Percentiles rank a stretch among this genome's conserved stretches.
phyloP scores from a whole-genome alignment of 1,284 basidiomycete genomes.

The Hemileia vastatrix region DNA sequence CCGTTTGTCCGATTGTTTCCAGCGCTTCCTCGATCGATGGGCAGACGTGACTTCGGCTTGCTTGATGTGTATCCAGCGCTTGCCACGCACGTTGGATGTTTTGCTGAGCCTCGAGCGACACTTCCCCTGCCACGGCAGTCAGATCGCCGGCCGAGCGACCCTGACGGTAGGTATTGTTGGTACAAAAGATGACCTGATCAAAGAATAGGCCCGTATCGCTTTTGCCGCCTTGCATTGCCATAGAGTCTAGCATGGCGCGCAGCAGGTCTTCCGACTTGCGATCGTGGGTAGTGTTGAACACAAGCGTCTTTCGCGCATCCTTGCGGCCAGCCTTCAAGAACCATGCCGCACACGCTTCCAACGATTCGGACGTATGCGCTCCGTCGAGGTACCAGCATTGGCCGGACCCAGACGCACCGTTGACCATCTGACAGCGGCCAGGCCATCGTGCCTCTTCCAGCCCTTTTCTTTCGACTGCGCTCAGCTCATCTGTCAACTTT shows the following conservation, averaged over 20 bases:
- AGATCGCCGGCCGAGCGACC: slow-evolving; percentile 65
- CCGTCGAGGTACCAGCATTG: slow-evolving; percentile 88
- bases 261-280: slow-evolving; percentile 70
- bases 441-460: slow-evolving; percentile 78
- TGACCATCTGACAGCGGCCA: slow-evolving; percentile 83
- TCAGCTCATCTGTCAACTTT: slow-evolving; percentile 45
- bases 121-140: slow-evolving; percentile 56
- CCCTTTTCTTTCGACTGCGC: slow-evolving; percentile 55
- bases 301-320: no score
- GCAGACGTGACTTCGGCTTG: slow-evolving; percentile 61
- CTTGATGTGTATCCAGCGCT: slow-evolving; percentile 56
- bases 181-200: slow-evolving; percentile 80
- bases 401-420: slow-evolving; percentile 49
- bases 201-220: slow-evolving; percentile 59
- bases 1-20: slow-evolving; percentile 50
- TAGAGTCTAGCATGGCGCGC: slow-evolving; percentile 52
- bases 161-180: slow-evolving; percentile 84
- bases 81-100: slow-evolving; percentile 67
- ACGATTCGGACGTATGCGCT: slow-evolving; percentile 85
- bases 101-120: slow-evolving; percentile 66
- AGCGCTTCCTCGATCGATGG: slow-evolving; percentile 83
- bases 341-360: slow-evolving; percentile 83
- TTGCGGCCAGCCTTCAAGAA: slow-evolving; percentile 46
- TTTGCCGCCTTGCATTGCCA: slow-evolving; percentile 37
- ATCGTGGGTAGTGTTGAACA: slow-evolving; percentile 94